These are phyloP conservation scores for Clavispora vitiphila DNA, from an alignment of 805 yeast species.

Conservation along the genomic window DNA sequence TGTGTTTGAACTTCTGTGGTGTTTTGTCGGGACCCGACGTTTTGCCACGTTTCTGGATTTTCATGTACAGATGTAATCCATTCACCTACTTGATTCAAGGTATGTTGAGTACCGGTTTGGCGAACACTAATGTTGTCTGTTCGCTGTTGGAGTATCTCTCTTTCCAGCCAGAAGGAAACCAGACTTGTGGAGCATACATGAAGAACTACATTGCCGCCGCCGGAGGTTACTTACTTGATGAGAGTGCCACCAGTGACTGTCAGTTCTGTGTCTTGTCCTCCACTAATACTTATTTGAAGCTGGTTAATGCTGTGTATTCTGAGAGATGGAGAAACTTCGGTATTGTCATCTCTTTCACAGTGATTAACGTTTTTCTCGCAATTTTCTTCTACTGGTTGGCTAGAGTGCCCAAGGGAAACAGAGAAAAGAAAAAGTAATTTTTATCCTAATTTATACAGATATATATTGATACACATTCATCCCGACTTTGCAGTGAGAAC, in stretches of 20 bases:
- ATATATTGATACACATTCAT: not conserved
- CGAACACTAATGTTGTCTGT: constrained; percentile 47
- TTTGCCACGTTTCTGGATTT: constrained; percentile 82
- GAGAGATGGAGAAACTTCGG: constrained; percentile 68
- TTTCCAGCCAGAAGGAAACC: constrained; percentile 45
- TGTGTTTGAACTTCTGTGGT: constrained; percentile 67
- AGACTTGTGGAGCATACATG: constrained; percentile 60
- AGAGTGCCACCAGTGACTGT: constrained; percentile 53
- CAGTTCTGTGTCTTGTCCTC: constrained; percentile 50
- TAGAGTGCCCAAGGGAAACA: constrained; percentile 66
- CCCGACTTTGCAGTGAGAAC: not conserved
- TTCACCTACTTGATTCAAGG: constrained; percentile 52
- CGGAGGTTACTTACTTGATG: constrained; percentile 57
- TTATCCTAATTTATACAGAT: not conserved
- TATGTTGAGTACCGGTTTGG: constrained; percentile 39
- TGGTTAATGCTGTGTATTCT: constrained; percentile 37
- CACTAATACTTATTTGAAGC: constrained; percentile 57
- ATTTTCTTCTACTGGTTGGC: constrained; percentile 51
- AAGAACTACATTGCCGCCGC: constrained; percentile 32
- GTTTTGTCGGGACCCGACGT: constrained; percentile 51
- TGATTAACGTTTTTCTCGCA: constrained; percentile 28
- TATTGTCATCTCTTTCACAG: constrained; percentile 46
- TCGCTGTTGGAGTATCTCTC: constrained; percentile 21
- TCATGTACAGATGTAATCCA: constrained; percentile 73
- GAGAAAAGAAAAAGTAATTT: constrained; percentile 25